Base-by-base conservation (phyloP, 306 rosid genomes). In the Hylodesmum podocarpum region DNA sequence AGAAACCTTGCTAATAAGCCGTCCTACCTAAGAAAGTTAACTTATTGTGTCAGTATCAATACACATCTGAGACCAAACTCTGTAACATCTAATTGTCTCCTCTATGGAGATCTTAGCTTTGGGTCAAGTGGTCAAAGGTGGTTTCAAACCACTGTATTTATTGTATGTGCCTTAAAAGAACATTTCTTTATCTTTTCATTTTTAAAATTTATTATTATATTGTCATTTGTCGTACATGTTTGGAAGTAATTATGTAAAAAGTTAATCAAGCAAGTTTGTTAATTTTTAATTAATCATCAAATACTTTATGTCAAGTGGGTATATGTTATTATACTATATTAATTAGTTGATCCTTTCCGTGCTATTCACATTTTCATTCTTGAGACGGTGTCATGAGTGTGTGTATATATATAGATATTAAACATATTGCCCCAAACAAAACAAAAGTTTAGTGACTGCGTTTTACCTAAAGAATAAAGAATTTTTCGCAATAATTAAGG, bases 51-150 rank as follows among this genome's bases (percentile, higher is more conserved):
- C 97, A 81, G 91, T 71, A 64, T 81, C 76, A 29, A 78, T 59
- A 78, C n/a, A 81, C 82, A 85, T 63, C 87, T 78, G 76, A 82
- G 72, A 82, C 75, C 80, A 86, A 89, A 67, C 76, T 82, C 93
- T 90, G 92, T 87, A 88, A 81, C 88, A 84, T 83, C 97, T 78
- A 84, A 77, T 92, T 88, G 97, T 92, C 96, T 83, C 91, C 90
- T 87, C 87, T 55, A 72, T 65, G 84, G 85, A 79, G 78, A 47
- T 84, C 91, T 81, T 81, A 81, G 84, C 82, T 71, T 72, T 78
- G 69, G 46, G 68, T 62, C 67, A 61, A 61, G 5, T 81, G 87
- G 88, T 85, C 88, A 85, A 85, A 85, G 64, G 21, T 41, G 67
- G 76, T 81, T 69, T 78, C 53, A 27, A 82, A 63, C 81, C 82